These are phyloP conservation scores for Hypoxylon sp. DNA, from an alignment of 2,329 filamentous ascomycete genomes.

Conservation along the genomic window DNA sequence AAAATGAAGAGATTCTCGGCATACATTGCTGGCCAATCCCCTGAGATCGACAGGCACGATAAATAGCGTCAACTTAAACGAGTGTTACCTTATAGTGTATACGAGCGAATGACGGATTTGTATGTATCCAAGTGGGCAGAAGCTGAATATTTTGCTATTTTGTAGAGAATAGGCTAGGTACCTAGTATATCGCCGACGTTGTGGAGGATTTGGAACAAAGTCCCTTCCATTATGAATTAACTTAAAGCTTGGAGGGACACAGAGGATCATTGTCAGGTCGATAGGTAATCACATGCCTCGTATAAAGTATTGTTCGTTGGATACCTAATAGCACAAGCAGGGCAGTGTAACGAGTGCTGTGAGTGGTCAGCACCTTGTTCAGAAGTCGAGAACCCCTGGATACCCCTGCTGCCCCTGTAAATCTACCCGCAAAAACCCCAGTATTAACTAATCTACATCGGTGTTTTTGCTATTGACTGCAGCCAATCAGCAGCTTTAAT, in stretches of 20 bases:
- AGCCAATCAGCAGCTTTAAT: slow-evolving; percentile 37
- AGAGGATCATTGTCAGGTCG: background rate
- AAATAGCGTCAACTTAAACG: slow-evolving; percentile 30
- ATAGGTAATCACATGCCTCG: slow-evolving; percentile 11
- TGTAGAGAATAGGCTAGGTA: too few species aligned
- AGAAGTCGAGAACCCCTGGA: slow-evolving; percentile 22
- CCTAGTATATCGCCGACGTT: background rate
- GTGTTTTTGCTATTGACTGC: slow-evolving; percentile 21
- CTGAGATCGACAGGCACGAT: slow-evolving; percentile 39
- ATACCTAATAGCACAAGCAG: background rate
- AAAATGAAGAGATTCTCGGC: slow-evolving; percentile 27
- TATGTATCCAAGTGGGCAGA: background rate
- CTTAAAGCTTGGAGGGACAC: background rate
- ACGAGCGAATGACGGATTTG: slow-evolving; percentile 8
- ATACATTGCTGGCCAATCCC: background rate
- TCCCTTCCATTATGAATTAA: too few species aligned
- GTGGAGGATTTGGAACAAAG: background rate
- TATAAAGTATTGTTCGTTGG: background rate
- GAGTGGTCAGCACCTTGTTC: slow-evolving; percentile 27
- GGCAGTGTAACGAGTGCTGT: slow-evolving; percentile 1
- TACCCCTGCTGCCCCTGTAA: slow-evolving; percentile 26
- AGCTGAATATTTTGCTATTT: too few species aligned
- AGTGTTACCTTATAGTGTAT: slow-evolving; percentile 10
- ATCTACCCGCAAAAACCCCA: slow-evolving; percentile 43
- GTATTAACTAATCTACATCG: slow-evolving; percentile 43